Conservation (phyloP, 495 filamentous ascomycete genomes). For the Tuber magnatum region DNA sequence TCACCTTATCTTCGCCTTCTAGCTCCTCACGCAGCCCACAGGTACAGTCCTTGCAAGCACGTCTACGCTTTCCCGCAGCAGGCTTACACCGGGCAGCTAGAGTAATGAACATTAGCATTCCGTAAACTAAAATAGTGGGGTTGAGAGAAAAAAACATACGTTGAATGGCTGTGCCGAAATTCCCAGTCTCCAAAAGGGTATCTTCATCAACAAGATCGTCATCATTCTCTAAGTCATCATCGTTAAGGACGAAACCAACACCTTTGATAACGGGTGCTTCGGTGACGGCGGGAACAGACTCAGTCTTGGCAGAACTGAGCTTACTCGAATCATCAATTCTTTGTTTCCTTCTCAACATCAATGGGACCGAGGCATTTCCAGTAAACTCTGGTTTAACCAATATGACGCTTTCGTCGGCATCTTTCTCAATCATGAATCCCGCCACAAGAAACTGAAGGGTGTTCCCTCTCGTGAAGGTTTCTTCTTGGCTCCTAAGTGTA, state of each 20-base stretch:
- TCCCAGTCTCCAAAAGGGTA: constrained; percentile 71
- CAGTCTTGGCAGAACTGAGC: constrained; percentile 20
- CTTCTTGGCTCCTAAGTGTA: constrained; percentile 52
- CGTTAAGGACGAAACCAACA: constrained; percentile 66
- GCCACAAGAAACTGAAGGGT: constrained; percentile 70
- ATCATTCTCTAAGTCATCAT: constrained; percentile 62
- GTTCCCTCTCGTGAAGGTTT: constrained; percentile 44
- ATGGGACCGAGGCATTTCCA: constrained; percentile 59
- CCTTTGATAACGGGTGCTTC: constrained; percentile 47
- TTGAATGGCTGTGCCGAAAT: constrained; percentile 63
- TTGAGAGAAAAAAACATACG: constrained; percentile 54
- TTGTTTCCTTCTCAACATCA: constrained; percentile 64
- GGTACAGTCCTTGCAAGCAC: constrained; percentile 96
- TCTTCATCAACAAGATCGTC: constrained; percentile 90
- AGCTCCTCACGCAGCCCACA: constrained; percentile 76
- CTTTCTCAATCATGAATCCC: constrained; percentile 58
- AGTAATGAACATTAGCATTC: constrained; percentile 8
- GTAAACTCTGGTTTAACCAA: constrained; percentile 68
- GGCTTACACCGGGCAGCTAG: constrained; percentile 76
- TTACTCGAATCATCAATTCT: constrained; percentile 39
- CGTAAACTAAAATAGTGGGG: background rate
- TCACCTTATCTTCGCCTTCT: constrained; percentile 70
- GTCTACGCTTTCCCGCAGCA: constrained; percentile 71
- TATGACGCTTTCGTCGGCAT: constrained; percentile 42
- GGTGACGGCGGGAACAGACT: constrained; percentile 16